Base-by-base conservation (phyloP, 345 rosid species). In the Heritiera littoralis region DNA sequence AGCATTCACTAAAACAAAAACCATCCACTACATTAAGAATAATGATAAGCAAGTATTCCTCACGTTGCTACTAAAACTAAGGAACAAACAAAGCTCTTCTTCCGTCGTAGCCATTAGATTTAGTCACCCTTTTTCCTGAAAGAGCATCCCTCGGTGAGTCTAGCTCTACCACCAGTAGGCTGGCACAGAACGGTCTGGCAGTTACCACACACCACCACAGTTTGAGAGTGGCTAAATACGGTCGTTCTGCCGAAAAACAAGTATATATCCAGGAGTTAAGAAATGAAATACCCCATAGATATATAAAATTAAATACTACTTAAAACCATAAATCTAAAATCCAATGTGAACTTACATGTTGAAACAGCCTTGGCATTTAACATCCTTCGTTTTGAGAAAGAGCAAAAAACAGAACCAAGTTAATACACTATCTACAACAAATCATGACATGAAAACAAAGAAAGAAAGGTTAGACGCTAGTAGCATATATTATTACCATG, bases 211-310 rank as follows among this genome's bases (percentile, higher is more conserved):
- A 88, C 80, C 79, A 88, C 92, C 10, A 88, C 92, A 0, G 90
- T 86, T 80, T 89, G 90, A 10, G 92, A 89, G 84, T 89, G 92
- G 76, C 92, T 89, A 65, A 89, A 89, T 66, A 89, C 88, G 0
- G 92, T 87, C 11, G 89, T 88, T 55, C 92, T 89, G 80, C 84
- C 11, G 5, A 45, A 80, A 38, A 20, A 51, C 2, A 49, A 40
- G 13, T 1, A 66, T 14, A 45, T 43, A 60, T n/a, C 40, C 66
- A 45, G 12, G 45, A 43, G 43, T 45, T 60, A 41, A 46, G 20
- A 43, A 38, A 45, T 30, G 60, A 48, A 43, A 59, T 45, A 7
- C 1, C 52, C 72, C 30, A n/a, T 48, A 71, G 20, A 46, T 1
- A 70, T 70, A 9, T 13, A 5, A 4, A 46, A 20, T 17, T 30